A percentile compares a stretch with the other conserved stretches of the same genome.
Conservation (phyloP, 768 basidiomycete genomes). For the Amyloporia xantha region DNA sequence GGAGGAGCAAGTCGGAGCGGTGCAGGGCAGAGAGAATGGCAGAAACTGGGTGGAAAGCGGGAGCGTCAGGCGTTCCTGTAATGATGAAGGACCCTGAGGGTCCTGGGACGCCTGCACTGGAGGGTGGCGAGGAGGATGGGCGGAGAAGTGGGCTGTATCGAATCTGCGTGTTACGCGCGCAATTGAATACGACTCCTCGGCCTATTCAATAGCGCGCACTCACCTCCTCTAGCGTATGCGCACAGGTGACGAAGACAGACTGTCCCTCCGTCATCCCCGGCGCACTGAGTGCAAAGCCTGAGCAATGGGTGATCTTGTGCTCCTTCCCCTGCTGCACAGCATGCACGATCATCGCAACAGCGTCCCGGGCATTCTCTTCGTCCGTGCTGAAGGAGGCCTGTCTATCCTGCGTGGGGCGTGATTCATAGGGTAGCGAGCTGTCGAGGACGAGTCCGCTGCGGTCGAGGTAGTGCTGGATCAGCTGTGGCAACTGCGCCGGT, state of each 20-base stretch:
- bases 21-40: slow-evolving; percentile 51
- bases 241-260: slow-evolving; percentile 46
- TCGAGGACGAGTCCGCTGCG: slow-evolving; percentile 37
- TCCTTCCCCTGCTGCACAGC: slow-evolving; percentile 30
- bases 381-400: slow-evolving; percentile 22
- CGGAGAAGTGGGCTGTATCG: slow-evolving; percentile 27
- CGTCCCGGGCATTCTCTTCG: slow-evolving; percentile 11
- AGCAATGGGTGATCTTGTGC: slow-evolving; percentile 45
- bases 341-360: slow-evolving; percentile 48
- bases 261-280: slow-evolving; percentile 20
- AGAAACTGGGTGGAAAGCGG: slow-evolving; percentile 34
- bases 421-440: slow-evolving; percentile 42
- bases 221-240: slow-evolving; percentile 60
- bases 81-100: slow-evolving; percentile 40
- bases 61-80: slow-evolving; percentile 28
- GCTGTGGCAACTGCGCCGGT: slow-evolving; percentile 18
- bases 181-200: not conserved
- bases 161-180: slow-evolving; percentile 21
- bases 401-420: slow-evolving; percentile 32
- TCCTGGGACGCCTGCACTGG: slow-evolving; percentile 6
- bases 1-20: slow-evolving; percentile 48
- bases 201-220: slow-evolving; percentile 8
- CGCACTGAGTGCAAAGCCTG: slow-evolving; percentile 48
- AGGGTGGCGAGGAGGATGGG: slow-evolving; percentile 7
- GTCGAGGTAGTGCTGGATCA: slow-evolving; percentile 39